phyloP scores from a whole-genome alignment of 441 rosid species.

The Syzygium malaccense region DNA sequence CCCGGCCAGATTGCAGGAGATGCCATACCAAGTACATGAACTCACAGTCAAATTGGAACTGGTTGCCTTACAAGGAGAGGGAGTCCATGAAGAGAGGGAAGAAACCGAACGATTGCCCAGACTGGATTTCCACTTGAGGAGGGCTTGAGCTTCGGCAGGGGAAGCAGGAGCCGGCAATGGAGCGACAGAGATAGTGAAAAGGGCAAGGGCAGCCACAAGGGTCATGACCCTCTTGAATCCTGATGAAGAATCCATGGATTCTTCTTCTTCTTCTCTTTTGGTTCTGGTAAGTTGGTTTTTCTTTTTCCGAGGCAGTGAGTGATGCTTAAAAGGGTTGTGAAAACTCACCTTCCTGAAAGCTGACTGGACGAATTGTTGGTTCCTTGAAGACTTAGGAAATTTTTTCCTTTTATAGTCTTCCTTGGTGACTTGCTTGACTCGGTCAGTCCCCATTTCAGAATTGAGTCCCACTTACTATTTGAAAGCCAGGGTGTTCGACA shows the following conservation, averaged over 20 bases:
- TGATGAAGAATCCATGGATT: background rate
- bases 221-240: background rate
- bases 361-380: background rate
- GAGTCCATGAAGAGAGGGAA: too few species aligned
- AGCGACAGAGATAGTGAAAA: background rate
- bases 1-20: conserved; percentile 17
- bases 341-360: background rate
- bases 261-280: background rate
- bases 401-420: background rate
- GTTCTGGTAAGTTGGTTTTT: background rate
- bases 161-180: background rate
- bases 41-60: background rate
- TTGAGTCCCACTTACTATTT: background rate
- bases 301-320: background rate
- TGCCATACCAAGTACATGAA: conserved; percentile 29
- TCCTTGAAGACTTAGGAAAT: background rate
- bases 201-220: background rate
- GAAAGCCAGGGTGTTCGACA: background rate
- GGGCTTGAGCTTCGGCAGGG: too few species aligned
- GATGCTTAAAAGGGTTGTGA: background rate
- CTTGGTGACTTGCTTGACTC: background rate
- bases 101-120: too few species aligned
- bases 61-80: conserved; percentile 12
- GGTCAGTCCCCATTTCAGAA: background rate
- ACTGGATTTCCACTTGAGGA: too few species aligned